phyloP scores from a whole-genome alignment of 345 rosid species.

The Chamaenerion angustifolium region DNA sequence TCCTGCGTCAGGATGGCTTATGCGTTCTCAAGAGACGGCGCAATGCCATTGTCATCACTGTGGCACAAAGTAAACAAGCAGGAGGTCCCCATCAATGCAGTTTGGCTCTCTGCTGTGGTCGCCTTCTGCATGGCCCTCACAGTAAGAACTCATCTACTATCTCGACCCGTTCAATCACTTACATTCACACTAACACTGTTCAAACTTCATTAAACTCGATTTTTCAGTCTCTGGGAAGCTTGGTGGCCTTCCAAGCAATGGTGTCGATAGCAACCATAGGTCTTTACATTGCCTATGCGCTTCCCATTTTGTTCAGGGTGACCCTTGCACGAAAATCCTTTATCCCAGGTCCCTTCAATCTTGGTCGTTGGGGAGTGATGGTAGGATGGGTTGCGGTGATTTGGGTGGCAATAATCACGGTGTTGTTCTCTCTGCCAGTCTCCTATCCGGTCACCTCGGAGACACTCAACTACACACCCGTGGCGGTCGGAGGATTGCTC shows the following conservation, averaged over 20 bases:
- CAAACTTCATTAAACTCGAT: no score
- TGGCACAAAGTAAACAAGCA: conserved; percentile 91
- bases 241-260: conserved; percentile 93
- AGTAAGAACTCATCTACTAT: conserved; percentile 20
- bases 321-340: conserved; percentile 71
- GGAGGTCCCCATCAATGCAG: conserved; percentile 80
- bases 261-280: conserved; percentile 94
- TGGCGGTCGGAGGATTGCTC: conserved; percentile 68
- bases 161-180: no score
- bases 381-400: conserved; percentile 84
- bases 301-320: conserved; percentile 75
- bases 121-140: conserved; percentile 95
- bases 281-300: conserved; percentile 84
- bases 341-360: conserved; percentile 64
- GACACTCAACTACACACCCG: conserved; percentile 91
- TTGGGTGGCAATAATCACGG: conserved; percentile 84
- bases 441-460: conserved; percentile 62
- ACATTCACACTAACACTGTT: no score
- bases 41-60: conserved; percentile 65
- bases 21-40: conserved; percentile 97
- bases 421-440: conserved; percentile 89
- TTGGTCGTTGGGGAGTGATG: conserved; percentile 48
- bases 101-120: conserved; percentile 63
- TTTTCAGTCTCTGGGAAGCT: conserved; percentile 81
- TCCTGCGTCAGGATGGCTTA: conserved; percentile 66